phyloP scores from a whole-genome alignment of 495 filamentous ascomycete species.

The Tuber magnatum region DNA sequence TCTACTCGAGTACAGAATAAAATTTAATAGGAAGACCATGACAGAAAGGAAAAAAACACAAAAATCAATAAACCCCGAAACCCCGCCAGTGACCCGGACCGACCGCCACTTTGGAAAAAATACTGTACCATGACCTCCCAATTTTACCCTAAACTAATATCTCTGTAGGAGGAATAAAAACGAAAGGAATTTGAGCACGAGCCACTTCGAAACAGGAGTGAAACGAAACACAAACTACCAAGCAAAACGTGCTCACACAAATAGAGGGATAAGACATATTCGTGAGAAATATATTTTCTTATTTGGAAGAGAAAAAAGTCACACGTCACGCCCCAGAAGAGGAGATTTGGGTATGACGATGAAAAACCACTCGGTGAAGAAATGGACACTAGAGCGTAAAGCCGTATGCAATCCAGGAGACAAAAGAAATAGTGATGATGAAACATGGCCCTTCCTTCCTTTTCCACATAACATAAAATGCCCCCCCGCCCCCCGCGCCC shows the following conservation, averaged over 20 bases:
- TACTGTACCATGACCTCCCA: constrained; percentile 1
- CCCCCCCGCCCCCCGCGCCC: not conserved
- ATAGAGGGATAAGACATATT: not conserved
- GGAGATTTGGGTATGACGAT: not conserved
- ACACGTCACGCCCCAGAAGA: not conserved
- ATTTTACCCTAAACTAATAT: constrained; percentile 10
- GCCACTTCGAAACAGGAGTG: not conserved
- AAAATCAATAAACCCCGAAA: constrained; percentile 30
- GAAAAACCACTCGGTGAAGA: not conserved
- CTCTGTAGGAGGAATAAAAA: not conserved
- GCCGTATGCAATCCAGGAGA: not conserved
- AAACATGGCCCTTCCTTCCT: not conserved
- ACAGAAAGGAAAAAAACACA: constrained; percentile 8
- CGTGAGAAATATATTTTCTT: not conserved
- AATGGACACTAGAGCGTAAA: not conserved
- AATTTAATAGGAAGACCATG: constrained; percentile 8
- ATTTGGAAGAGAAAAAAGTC: not conserved
- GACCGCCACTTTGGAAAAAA: constrained; percentile 12
- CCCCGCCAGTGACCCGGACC: constrained; percentile 32
- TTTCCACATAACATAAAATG: not conserved
- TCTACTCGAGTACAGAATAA: constrained; percentile 34
- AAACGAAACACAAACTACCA: not conserved
- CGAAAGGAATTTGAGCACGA: not conserved
- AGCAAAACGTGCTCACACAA: not conserved
- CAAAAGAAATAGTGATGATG: not conserved